Evolutionary conservation across 768 basidiomycete genomes (phyloP), one percentile per base, ranked within the genome.

Genomic region (Leccinellum rugosiceps): DNA sequence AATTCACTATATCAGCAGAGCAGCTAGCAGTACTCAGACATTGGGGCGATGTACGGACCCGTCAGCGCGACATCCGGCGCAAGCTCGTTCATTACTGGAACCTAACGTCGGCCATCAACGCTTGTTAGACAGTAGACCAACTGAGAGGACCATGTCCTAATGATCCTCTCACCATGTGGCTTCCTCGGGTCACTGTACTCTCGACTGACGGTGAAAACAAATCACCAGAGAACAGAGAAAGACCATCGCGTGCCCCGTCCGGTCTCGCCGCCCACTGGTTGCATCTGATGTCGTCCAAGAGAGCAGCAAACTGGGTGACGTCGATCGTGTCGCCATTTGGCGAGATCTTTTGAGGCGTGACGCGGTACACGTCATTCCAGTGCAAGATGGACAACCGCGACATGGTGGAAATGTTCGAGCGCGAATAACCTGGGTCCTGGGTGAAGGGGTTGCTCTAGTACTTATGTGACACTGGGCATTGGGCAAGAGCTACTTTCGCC

Each of bases 211-310:
- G 94, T 21, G 88, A 86, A 70, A 95, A 95, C 17, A 92, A 77
- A 70, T 96, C 94, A 8, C 94, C 94, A 34, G 91, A 94, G 73
- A 96, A 97, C 4, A 97, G 73, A 0, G 87, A 77, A 11, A 97
- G 75, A 0, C 93, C 93, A 64, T 92, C 88, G 61, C 77, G 77
- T 47, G 76, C 73, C 10, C 81, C 80, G 60, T 84, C 81, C 38
- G 69, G 44, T 55, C 76, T 63, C 35, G 74, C 63, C 8, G 72
- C 61, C 90, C 90, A 92, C 3, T 25, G 25, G 43, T 72, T 69
- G 51, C 76, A 72, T 50, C 90, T 79, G 25, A 91, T 74, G 58
- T 80, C 77, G 53, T 88, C 77, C 25, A 94, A 72, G 35, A 90
- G 76, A 11, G 84, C 82, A n/a, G 83, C 83, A 71, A 94, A 95